Evolutionary conservation across 2,329 filamentous ascomycete species (phyloP).

Genomic region (Plenodomus biglobosus): DNA sequence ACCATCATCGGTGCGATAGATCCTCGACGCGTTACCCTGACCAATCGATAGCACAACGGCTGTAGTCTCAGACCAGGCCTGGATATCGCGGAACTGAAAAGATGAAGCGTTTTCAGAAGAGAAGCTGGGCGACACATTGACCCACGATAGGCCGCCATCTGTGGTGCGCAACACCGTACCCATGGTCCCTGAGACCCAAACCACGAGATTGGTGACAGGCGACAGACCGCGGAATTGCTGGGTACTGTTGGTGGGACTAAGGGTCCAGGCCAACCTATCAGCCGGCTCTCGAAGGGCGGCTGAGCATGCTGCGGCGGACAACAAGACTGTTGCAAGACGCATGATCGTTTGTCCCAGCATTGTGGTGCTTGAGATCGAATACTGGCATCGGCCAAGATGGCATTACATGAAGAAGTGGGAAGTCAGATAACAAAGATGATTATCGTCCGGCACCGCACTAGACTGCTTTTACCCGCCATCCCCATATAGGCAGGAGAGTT

Average conservation of each 20-base stretch:
- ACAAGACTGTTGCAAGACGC: not conserved
- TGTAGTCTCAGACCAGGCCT: slow-evolving; percentile 22
- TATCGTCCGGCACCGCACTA: not conserved
- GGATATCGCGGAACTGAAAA: slow-evolving; percentile 33
- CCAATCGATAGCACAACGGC: slow-evolving; percentile 31
- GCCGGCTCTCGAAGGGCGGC: not conserved
- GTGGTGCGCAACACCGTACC: slow-evolving; percentile 31
- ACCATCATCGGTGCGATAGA: slow-evolving; percentile 26
- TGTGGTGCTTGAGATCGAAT: too few species aligned
- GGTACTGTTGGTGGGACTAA: slow-evolving; percentile 28
- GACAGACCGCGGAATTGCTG: slow-evolving; percentile 32
- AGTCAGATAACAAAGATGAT: not conserved
- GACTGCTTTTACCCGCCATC: not conserved
- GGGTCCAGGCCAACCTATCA: slow-evolving; percentile 16
- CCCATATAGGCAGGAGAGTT: slow-evolving; percentile 3
- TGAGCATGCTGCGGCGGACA: not conserved
- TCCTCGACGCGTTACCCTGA: slow-evolving; percentile 27
- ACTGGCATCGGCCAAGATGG: too few species aligned
- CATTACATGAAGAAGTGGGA: not conserved
- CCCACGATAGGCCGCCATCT: slow-evolving; percentile 26
- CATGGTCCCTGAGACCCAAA: slow-evolving; percentile 31
- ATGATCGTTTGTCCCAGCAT: not conserved
- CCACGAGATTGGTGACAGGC: slow-evolving; percentile 17
- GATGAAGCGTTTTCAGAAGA: slow-evolving; percentile 20
- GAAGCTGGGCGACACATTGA: slow-evolving; percentile 26